Evolutionary conservation across 164 flowering plant genomes (phyloP), one percentile per base, ranked within the genome.

Genomic region (Buxus sempervirens): DNA sequence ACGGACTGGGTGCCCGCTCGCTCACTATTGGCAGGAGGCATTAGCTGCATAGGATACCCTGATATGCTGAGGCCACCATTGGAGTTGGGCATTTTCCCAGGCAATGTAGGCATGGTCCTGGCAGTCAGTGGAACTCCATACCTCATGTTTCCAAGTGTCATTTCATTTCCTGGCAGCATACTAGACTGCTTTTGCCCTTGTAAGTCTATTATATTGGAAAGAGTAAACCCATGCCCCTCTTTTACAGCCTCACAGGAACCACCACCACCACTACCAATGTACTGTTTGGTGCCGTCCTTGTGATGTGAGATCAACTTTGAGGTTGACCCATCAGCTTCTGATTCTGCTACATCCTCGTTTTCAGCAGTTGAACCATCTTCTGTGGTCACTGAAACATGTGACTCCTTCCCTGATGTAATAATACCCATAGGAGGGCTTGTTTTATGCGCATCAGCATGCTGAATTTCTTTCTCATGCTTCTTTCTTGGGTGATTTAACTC

Each of bases 281-380:
- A 78, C 20, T 68, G 67, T 68, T 84, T 87, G 38, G 81, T 28
- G 27, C 75, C 76, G 59, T 85, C 89, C 60, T 80, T 86, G 65
- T 69, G 80, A 25, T 84, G 85, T 22, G 82, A 69, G 57, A 54
- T 65, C 36, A 72, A 60, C 84, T 83, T 83, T 64, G 96, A 86
- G 51, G 82, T 81, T 42, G 93, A 88, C 57, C 84, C 88, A 61
- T 85, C 93, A 21, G 80, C 88, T 76, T 88, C 96, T 45, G 97
- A 95, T 59, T 90, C 98, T 32, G 92, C 96, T 42, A 88, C 94
- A 80, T 89, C 98, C 81, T 90, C 97, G 80, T 88, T 91, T 70
- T 89, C 96, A 51, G 91, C 90, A 69, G 86, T 80, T 27, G 92
- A 90, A 23, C 91, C 93, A 41, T 90, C 97, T 67, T 90, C 94